A percentile compares a stretch with the other conserved stretches of the same genome.
Conservation (phyloP, 2,329 filamentous ascomycete genomes). For the Talaromyces sp. region DNA sequence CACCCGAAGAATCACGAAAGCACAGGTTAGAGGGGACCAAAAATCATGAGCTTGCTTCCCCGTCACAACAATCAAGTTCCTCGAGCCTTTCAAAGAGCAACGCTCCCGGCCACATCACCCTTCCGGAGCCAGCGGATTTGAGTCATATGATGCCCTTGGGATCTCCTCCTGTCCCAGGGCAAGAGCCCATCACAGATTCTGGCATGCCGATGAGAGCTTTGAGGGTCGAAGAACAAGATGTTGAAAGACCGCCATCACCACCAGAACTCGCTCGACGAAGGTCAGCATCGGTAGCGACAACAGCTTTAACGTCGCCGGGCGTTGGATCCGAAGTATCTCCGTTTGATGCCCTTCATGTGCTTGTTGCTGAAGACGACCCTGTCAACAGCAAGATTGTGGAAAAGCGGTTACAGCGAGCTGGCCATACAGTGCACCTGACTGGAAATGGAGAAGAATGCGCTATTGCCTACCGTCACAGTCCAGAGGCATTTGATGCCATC, state of each 20-base stretch:
- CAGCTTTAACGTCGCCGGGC: not conserved
- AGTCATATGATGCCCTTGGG: slow-evolving; percentile 21
- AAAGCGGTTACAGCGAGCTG: slow-evolving; percentile 73
- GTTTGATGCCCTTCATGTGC: slow-evolving; percentile 42
- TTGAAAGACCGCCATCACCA: slow-evolving; percentile 16
- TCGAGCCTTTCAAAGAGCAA: not conserved
- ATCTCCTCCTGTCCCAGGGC: slow-evolving; percentile 26
- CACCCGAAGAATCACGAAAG: slow-evolving; percentile 2
- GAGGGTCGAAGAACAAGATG: slow-evolving; percentile 26
- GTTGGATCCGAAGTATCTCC: not conserved
- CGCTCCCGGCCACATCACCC: not conserved
- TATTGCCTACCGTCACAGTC: slow-evolving; percentile 61
- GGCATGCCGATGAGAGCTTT: slow-evolving; percentile 32
- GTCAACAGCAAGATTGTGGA: slow-evolving; percentile 79
- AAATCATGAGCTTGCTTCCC: not conserved
- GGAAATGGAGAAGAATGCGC: slow-evolving; percentile 85
- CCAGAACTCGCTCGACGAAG: slow-evolving; percentile 2
- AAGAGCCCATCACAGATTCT: slow-evolving; percentile 32
- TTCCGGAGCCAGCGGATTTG: slow-evolving; percentile 12
- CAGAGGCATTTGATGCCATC: slow-evolving; percentile 67
- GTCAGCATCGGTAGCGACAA: slow-evolving; percentile 6
- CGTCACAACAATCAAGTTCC: not conserved
- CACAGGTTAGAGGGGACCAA: not conserved
- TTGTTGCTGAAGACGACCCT: slow-evolving; percentile 85
- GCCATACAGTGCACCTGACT: slow-evolving; percentile 68